Percentiles rank a stretch among this genome's conserved stretches.
phyloP scores from a whole-genome alignment of 129 eudicot genomes.

The Heracleum sosnowskyi region DNA sequence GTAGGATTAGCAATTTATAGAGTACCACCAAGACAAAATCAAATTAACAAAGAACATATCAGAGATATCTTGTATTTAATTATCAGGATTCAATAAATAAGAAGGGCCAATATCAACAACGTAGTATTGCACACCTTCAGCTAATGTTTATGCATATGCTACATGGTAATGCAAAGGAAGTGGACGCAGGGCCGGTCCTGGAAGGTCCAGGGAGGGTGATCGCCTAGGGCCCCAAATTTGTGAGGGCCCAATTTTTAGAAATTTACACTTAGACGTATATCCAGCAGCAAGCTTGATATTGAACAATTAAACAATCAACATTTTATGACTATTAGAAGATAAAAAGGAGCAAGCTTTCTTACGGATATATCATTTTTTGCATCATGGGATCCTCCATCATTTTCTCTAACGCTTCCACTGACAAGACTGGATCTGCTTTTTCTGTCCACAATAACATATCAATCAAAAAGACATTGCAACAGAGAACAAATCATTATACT shows the following conservation, averaged over 20 bases:
- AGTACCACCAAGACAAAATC: neutral
- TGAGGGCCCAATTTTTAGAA: too few species aligned
- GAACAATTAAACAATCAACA: neutral
- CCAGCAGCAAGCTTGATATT: neutral
- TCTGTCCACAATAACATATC: conserved; percentile 21
- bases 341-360: conserved; percentile 20
- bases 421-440: conserved; percentile 38
- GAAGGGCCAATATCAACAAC: neutral
- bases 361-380: conserved; percentile 91
- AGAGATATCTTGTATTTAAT: neutral
- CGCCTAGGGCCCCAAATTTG: too few species aligned
- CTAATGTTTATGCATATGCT: neutral
- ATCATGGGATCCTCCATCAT: conserved; percentile 99
- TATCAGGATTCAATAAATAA: neutral
- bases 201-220: too few species aligned
- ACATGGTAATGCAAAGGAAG: too few species aligned
- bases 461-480: neutral
- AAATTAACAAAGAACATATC: neutral
- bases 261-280: too few species aligned
- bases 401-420: conserved; percentile 94
- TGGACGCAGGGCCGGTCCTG: too few species aligned
- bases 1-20: neutral
- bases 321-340: neutral
- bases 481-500: neutral
- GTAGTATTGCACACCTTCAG: neutral